Evolutionary conservation across 306 rosid species (phyloP).

Genomic region (Hippophae gyantsensis): DNA sequence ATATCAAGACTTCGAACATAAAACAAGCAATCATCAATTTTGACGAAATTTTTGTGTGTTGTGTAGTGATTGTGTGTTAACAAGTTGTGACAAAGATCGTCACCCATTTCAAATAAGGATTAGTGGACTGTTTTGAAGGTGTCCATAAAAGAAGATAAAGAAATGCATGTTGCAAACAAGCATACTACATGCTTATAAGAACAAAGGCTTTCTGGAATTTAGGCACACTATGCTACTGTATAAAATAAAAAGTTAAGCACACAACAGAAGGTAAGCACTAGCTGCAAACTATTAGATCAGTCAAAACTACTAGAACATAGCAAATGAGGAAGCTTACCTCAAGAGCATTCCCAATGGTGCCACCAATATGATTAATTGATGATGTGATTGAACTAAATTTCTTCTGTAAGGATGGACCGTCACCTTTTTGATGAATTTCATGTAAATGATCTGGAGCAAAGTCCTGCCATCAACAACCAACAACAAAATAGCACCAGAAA

Average conservation of each 20-base stretch:
- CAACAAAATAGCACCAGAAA: neutral
- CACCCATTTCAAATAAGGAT: too few species aligned
- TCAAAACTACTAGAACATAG: neutral
- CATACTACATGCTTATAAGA: neutral
- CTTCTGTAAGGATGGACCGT: slow-evolving; percentile 50
- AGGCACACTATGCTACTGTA: too few species aligned
- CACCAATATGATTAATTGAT: slow-evolving; percentile 71
- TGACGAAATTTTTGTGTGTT: too few species aligned
- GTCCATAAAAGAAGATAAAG: neutral
- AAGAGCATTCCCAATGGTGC: slow-evolving; percentile 85
- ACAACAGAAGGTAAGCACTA: too few species aligned
- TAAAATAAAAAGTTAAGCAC: neutral
- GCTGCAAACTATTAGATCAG: neutral
- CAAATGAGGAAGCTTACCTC: slow-evolving; percentile 47
- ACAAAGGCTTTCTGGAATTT: too few species aligned
- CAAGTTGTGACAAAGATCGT: too few species aligned
- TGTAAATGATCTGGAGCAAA: slow-evolving; percentile 31
- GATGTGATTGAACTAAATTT: slow-evolving; percentile 76
- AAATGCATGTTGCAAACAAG: neutral
- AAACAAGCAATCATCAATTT: too few species aligned
- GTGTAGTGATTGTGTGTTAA: too few species aligned
- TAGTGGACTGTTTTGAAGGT: too few species aligned
- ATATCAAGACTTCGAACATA: too few species aligned
- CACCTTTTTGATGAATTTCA: slow-evolving; percentile 49
- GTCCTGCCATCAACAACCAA: slow-evolving; percentile 34